These are phyloP conservation scores for Penicillium fuscoglaucum DNA, from an alignment of 2,329 filamentous ascomycete genomes.

Conservation along the genomic window DNA sequence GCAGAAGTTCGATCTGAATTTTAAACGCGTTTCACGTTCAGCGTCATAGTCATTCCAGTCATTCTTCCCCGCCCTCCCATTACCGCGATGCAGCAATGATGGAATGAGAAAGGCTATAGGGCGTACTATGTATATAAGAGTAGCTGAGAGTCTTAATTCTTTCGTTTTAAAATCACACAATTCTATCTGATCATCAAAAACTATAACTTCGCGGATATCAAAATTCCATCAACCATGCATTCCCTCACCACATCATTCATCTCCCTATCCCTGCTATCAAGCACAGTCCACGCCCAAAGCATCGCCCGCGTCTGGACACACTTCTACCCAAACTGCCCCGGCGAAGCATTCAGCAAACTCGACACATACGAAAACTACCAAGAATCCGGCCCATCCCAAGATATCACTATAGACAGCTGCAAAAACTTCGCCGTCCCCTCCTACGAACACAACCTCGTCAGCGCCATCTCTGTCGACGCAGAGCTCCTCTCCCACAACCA, in stretches of 20 bases:
- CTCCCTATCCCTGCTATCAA: slow-evolving; percentile 23
- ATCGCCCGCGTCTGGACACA: slow-evolving; percentile 33
- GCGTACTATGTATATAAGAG: slow-evolving; percentile 8
- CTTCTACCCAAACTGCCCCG: slow-evolving; percentile 34
- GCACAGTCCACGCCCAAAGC: slow-evolving; percentile 23
- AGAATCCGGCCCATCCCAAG: slow-evolving; percentile 22
- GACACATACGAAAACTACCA: slow-evolving; percentile 28
- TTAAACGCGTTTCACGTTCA: slow-evolving; percentile 16
- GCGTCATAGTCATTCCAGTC: slow-evolving; percentile 16
- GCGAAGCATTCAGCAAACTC: slow-evolving; percentile 21
- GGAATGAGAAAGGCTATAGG: slow-evolving; percentile 4
- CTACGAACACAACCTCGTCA: slow-evolving; percentile 25
- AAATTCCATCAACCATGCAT: slow-evolving; percentile 15
- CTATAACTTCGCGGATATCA: background rate
- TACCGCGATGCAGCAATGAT: slow-evolving; percentile 2
- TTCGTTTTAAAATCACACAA: background rate
- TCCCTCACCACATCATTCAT: slow-evolving; percentile 14
- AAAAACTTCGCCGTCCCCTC: slow-evolving; percentile 29
- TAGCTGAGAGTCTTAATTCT: background rate
- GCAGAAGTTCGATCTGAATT: slow-evolving; percentile 10
- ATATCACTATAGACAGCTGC: slow-evolving; percentile 27
- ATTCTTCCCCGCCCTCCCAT: slow-evolving; percentile 25
- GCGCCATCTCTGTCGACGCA: slow-evolving; percentile 31
- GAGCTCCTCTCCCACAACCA: slow-evolving; percentile 22
- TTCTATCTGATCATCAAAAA: background rate